Evolutionary conservation across 2,329 filamentous ascomycete genomes (phyloP).

Genomic region (Colletotrichum sp.): DNA sequence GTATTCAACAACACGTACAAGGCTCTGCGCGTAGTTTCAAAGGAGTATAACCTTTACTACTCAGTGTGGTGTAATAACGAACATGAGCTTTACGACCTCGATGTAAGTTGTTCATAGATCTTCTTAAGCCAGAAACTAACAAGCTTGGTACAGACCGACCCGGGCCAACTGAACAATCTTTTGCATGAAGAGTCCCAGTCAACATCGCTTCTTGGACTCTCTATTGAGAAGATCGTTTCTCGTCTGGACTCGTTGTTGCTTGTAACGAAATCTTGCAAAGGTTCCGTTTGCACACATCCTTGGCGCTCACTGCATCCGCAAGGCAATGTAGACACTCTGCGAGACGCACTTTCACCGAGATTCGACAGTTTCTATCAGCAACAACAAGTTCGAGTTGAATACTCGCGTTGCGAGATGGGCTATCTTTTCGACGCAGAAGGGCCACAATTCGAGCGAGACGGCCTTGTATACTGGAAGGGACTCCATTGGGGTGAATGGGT

Average conservation of each 20-base stretch:
- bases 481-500: background rate
- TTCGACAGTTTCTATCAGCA: conserved; percentile 58
- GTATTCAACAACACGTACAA: conserved; percentile 58
- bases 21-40: conserved; percentile 47
- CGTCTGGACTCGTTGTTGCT: conserved; percentile 62
- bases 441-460: conserved; percentile 39
- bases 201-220: background rate
- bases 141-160: background rate
- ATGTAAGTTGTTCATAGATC: conserved; percentile 39
- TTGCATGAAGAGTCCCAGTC: background rate
- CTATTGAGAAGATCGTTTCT: conserved; percentile 43
- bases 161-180: background rate
- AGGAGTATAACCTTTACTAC: conserved; percentile 59
- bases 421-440: conserved; percentile 63
- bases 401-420: conserved; percentile 56
- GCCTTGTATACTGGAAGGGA: conserved; percentile 21
- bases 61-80: conserved; percentile 58
- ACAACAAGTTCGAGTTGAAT: conserved; percentile 51
- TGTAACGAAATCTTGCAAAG: conserved; percentile 63
- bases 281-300: conserved; percentile 52
- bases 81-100: conserved; percentile 55
- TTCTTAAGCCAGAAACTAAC: background rate
- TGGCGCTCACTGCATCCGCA: conserved; percentile 60
- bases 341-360: conserved; percentile 47
- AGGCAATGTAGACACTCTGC: conserved; percentile 52